phyloP scores from a whole-genome alignment of 768 basidiomycete genomes.

The Kwoniella mangroviensis region DNA sequence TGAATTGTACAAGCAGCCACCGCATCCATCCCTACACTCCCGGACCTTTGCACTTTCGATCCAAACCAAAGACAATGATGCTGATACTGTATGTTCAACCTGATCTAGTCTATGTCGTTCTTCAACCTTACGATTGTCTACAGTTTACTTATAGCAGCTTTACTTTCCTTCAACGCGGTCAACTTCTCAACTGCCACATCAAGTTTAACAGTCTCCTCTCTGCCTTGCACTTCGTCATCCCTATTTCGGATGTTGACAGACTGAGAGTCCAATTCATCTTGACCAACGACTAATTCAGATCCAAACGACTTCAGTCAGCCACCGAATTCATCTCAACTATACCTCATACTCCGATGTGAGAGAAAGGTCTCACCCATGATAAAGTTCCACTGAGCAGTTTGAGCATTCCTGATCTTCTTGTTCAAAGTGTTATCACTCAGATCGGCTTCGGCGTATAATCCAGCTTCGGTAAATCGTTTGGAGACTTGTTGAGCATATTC shows the following conservation, averaged over 20 bases:
- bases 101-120: neutral
- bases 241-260: conserved; percentile 96
- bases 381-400: conserved; percentile 97
- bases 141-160: conserved; percentile 66
- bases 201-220: conserved; percentile 68
- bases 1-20: no score
- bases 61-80: no score
- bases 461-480: conserved; percentile 68
- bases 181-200: conserved; percentile 74
- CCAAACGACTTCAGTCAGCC: neutral
- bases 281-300: conserved; percentile 76
- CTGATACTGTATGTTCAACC: neutral
- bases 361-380: conserved; percentile 74
- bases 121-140: conserved; percentile 26
- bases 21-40: no score
- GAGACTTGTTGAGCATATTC: conserved; percentile 85
- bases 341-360: neutral
- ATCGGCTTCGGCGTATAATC: conserved; percentile 89
- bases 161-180: conserved; percentile 69
- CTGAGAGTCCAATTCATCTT: conserved; percentile 80
- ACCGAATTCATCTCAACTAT: no score
- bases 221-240: conserved; percentile 82
- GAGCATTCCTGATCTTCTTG: conserved; percentile 97
- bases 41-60: no score
- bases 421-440: conserved; percentile 87